Evolutionary conservation across 495 filamentous ascomycete species (phyloP), one percentile per base, ranked within the genome.

Genomic region (Penicillium maclennaniae): DNA sequence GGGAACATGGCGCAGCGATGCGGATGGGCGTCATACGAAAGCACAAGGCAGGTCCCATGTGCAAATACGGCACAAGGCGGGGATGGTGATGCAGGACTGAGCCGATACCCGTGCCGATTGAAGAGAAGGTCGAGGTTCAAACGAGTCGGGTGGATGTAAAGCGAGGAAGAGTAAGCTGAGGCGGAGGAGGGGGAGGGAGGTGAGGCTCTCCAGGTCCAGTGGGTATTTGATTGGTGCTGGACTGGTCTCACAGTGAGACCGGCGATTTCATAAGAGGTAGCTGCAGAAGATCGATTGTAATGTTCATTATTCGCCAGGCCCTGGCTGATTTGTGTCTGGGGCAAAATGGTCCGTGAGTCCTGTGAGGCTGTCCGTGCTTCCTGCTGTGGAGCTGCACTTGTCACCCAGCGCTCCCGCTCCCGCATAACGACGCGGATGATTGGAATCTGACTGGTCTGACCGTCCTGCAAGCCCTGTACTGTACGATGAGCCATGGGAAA

Each of bases 341-440:
- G 52, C 31, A 50, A 37, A 39, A 57, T 63, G 65, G 63, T 64
- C 62, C 65, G 63, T 68, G 65, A 55, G 36, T 34, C 15, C 27
- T 1, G 31, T 12, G 10, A 34, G 31, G 51, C 39, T 60, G 65
- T 68, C 65, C 51, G 65, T 68, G 65, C 65, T 66, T 17, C 16
- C 16, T 49, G 44, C 19, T 43, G 54, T 57, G 54, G 54, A 57
- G 41, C 43, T 34, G 31, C 31, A 31, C 27, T 31, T 34, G 31
- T 12, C 31, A 34, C 8, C 15, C 10, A 12, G 31, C 14, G 10
- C 31, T 14, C 10, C 10, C 27, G 3, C 4, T 34, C 31, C 9
- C 14, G 10, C 31, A 14, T 34, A 12, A 2, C 3, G 14, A 23
- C 23, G 2, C 23, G 2, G 23, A 23, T 23, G 23, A 5, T 2